Evolutionary conservation across 306 rosid genomes (phyloP).

Genomic region (Begonia masoniana): DNA sequence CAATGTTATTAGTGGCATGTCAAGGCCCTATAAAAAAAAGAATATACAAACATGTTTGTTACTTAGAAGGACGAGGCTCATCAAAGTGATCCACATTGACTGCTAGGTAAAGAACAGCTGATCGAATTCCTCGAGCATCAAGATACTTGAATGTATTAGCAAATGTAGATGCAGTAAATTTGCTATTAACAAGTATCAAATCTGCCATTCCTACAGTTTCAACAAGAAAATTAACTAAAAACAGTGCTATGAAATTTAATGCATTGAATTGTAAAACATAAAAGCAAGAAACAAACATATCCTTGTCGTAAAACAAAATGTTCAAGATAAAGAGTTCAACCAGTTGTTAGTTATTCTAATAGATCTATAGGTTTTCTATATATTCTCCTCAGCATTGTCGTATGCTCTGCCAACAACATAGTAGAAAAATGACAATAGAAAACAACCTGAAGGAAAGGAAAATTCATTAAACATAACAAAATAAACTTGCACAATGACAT

Average conservation of each 20-base stretch:
- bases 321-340: conserved; percentile 21
- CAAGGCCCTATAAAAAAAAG: conserved; percentile 2
- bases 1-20: no score
- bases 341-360: conserved; percentile 69
- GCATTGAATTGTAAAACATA: no score
- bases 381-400: conserved; percentile 59
- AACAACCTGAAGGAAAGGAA: conserved; percentile 36
- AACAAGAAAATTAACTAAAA: conserved; percentile 5
- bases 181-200: conserved; percentile 83
- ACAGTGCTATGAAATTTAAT: no score
- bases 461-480: conserved; percentile 1
- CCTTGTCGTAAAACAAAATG: not conserved
- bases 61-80: conserved; percentile 54
- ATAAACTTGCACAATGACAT: not conserved
- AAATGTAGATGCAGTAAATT: conserved; percentile 76
- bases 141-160: conserved; percentile 69
- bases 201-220: conserved; percentile 68
- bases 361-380: conserved; percentile 80
- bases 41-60: conserved; percentile 39
- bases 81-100: conserved; percentile 78
- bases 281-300: not conserved
- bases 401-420: conserved; percentile 74
- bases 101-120: conserved; percentile 91
- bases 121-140: conserved; percentile 46
- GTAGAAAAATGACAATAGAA: conserved; percentile 97